Evolutionary conservation across 208 protist species (phyloP), one percentile per base, ranked within the genome.

Genomic region (Acanthamoeba rhysodes): DNA sequence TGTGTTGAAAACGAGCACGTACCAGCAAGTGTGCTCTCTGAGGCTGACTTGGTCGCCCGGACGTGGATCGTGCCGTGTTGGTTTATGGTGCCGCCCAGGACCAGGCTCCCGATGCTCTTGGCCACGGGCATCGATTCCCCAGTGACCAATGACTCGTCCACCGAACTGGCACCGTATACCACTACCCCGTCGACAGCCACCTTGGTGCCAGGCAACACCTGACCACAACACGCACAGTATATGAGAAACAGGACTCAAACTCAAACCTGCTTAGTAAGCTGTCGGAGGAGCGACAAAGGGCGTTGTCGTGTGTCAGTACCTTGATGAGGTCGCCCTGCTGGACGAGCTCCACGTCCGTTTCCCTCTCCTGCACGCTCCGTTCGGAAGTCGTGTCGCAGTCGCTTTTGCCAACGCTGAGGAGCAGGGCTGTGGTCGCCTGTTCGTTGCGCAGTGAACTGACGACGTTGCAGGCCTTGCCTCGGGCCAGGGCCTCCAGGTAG

Each of bases 121-220:
- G 6, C 34, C n/a, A 94, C 88, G 4, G 98, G 98, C 53, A 99
- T 32, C 8, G 97, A 66, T 45, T 99, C 98, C 37, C 99, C 99
- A 3, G 98, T 99, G 34, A 99, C 90, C 97, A 99, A 98, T 78
- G 98, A 97, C 96, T 99, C 99, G 95, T 99, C 98, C 27, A 99
- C 96, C 22, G 98, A 96, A 5, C 98, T 98, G 29, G 66, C 66
- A 59, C 99, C 99, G 22, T 95, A 84, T 0, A 98, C 20, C 53
- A 99, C 97, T 3, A 96, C 82, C 41, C 99, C 99, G 96, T 99
- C 99, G 22, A 98, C 98, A 4, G 99, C 99, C 18, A 99, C 95
- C n/a, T 97, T 98, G 62, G 98, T 96, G 16, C 98, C 98, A 1
- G 98, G 97, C n/a, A 98, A 82, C 34, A 99, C 98, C 78, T 85